phyloP scores from a whole-genome alignment of 176 grass and related monocot genomes.

The Hsuehochloa calcarea region DNA sequence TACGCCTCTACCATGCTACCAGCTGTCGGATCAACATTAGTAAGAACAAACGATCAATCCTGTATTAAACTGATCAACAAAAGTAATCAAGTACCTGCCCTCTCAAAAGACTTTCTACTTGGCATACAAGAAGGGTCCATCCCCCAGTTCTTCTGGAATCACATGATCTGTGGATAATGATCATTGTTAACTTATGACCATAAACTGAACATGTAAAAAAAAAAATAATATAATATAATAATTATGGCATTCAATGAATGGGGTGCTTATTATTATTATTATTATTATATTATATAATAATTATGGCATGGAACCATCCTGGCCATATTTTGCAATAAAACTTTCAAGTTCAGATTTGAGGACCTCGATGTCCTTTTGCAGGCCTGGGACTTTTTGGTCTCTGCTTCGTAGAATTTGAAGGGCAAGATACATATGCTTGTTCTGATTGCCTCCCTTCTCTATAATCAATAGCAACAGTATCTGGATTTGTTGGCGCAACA shows the following conservation, averaged over 20 bases:
- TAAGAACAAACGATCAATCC: not conserved
- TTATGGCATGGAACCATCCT: constrained; percentile 94
- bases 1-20: not conserved
- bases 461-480: constrained; percentile 25
- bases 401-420: constrained; percentile 41
- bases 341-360: constrained; percentile 67
- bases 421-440: constrained; percentile 34
- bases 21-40: not conserved
- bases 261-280: not conserved
- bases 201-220: not conserved
- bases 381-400: constrained; percentile 78
- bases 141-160: constrained; percentile 93
- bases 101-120: constrained; percentile 89
- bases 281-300: no score
- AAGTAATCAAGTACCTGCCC: constrained; percentile 59
- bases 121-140: constrained; percentile 93
- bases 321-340: constrained; percentile 75
- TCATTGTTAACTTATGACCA: not conserved
- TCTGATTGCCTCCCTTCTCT: constrained; percentile 34
- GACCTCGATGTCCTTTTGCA: constrained; percentile 79
- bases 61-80: not conserved
- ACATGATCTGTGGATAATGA: constrained; percentile 50
- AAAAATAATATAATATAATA: not conserved
- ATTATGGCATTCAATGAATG: not conserved
- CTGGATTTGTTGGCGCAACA: not conserved